Conservation (phyloP, 352 stramenopile species). For the Phytopythium chamaehyphon region DNA sequence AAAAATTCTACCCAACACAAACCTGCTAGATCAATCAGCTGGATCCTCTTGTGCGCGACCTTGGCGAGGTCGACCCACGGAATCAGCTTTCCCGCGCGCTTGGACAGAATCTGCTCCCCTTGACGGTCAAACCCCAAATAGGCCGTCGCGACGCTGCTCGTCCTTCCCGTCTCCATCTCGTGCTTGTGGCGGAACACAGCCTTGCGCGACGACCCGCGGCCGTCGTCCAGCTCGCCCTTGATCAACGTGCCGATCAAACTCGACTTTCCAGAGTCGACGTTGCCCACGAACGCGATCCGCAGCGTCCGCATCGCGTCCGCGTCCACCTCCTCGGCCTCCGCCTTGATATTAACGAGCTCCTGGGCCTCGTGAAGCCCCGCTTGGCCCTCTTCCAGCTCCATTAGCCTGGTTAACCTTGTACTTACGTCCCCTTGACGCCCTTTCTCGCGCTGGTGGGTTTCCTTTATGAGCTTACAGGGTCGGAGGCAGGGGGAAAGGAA, state of each 20-base stretch:
- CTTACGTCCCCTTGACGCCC: background rate
- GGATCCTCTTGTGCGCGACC: conserved; percentile 75
- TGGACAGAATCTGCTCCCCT: conserved; percentile 78
- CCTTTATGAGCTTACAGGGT: conserved; percentile 1
- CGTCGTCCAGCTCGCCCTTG: conserved; percentile 95
- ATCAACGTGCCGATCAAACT: conserved; percentile 93
- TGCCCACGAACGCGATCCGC: conserved; percentile 88
- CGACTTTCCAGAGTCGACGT: conserved; percentile 92
- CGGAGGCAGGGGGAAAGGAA: background rate
- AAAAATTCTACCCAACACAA: too few species aligned
- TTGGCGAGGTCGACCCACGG: conserved; percentile 80
- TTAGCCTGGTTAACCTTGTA: too few species aligned
- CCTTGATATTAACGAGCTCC: conserved; percentile 3
- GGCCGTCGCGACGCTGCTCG: conserved; percentile 76
- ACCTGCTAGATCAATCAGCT: conserved; percentile 82
- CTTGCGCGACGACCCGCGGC: conserved; percentile 82
- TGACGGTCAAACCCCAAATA: conserved; percentile 79
- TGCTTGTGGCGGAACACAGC: conserved; percentile 88
- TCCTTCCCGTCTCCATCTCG: conserved; percentile 77
- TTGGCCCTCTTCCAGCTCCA: too few species aligned
- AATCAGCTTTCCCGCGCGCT: conserved; percentile 64
- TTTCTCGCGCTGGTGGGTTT: background rate
- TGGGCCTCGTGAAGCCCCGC: conserved; percentile 2
- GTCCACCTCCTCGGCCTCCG: conserved; percentile 8
- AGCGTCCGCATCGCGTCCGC: conserved; percentile 59